Evolutionary conservation across 2,329 filamentous ascomycete species (phyloP).

Genomic region (Venturia aucupariae): DNA sequence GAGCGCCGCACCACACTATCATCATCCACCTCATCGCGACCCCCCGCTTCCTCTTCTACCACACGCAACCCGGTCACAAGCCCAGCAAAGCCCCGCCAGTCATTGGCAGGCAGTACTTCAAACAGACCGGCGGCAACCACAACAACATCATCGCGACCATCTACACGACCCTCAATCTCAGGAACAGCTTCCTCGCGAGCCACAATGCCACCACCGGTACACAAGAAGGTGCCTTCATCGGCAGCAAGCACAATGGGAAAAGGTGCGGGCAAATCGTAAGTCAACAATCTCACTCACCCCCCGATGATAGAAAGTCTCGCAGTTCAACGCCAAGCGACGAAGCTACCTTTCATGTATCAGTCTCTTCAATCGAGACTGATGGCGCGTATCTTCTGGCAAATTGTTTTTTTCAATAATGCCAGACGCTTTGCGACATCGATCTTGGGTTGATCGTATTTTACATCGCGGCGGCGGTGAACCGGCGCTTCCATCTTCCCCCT

Average conservation of each 20-base stretch:
- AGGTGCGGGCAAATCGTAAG: neutral
- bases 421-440: neutral
- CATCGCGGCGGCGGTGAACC: neutral
- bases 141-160: neutral
- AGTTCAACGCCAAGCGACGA: neutral
- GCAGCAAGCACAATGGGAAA: neutral
- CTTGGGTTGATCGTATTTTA: neutral
- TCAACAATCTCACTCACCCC: neutral
- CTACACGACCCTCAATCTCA: neutral
- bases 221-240: neutral
- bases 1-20: constrained; percentile 9
- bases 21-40: constrained; percentile 6
- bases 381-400: neutral
- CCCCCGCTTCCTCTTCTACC: neutral
- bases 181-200: neutral
- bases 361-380: neutral
- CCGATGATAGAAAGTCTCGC: neutral
- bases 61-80: constrained; percentile 7
- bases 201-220: constrained; percentile 3
- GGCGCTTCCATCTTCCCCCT: neutral
- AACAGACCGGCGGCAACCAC: neutral
- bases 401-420: neutral
- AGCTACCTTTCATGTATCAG: neutral
- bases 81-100: constrained; percentile 6
- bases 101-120: constrained; percentile 7